Percentiles rank a stretch among this genome's conserved stretches.
Conservation (phyloP, 176 grass and related monocot genomes). For the Zizania latifolia region DNA sequence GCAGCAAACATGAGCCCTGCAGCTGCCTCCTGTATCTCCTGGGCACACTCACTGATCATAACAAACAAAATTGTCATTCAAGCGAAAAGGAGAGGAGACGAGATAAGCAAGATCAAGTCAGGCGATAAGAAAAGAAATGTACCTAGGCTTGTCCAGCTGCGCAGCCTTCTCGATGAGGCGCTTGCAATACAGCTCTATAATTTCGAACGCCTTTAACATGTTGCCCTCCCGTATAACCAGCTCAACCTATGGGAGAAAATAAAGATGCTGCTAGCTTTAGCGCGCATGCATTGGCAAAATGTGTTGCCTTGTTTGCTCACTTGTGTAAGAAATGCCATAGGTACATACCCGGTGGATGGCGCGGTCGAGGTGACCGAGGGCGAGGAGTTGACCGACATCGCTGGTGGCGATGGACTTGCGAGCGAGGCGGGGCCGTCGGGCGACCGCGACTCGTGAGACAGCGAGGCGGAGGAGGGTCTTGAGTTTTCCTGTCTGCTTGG, state of each 20-base stretch:
- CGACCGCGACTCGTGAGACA: constrained; percentile 5
- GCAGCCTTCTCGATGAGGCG: constrained; percentile 21
- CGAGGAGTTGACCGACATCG: constrained; percentile 40
- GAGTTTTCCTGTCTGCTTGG: constrained; percentile 27
- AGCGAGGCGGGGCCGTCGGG: constrained; percentile 22
- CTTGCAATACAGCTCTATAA: constrained; percentile 45
- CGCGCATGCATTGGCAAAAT: background rate
- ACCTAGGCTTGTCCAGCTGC: constrained; percentile 30
- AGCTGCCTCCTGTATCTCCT: constrained; percentile 26
- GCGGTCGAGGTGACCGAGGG: constrained; percentile 31
- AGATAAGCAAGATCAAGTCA: background rate
- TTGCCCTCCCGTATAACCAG: constrained; percentile 43
- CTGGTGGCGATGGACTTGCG: constrained; percentile 22
- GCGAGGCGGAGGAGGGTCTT: constrained; percentile 34
- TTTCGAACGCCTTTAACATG: constrained; percentile 37
- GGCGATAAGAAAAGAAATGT: background rate
- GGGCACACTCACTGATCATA: constrained; percentile 25
- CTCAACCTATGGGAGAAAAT: constrained; percentile 16
- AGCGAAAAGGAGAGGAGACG: background rate
- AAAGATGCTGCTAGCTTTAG: background rate
- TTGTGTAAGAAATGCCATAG: background rate
- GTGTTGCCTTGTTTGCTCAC: no score
- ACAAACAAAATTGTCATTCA: background rate
- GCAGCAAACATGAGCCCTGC: constrained; percentile 40
- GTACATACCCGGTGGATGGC: constrained; percentile 23